phyloP scores from a whole-genome alignment of 2,329 filamentous ascomycete species.

The Onygenales sp. region DNA sequence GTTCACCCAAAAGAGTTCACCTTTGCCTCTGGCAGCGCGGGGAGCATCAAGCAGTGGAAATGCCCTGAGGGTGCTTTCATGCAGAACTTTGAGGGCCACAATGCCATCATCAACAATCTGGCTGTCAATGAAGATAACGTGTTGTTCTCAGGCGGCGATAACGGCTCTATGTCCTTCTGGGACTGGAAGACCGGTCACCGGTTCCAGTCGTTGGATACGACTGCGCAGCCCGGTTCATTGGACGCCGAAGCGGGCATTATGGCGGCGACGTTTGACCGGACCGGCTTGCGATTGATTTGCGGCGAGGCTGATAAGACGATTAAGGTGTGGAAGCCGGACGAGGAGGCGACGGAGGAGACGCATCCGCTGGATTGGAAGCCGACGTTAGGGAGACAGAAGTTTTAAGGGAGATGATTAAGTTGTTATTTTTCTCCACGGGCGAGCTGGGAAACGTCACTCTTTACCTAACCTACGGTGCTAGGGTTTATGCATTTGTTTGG shows the following conservation, averaged over 20 bases:
- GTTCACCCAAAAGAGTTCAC: slow-evolving; percentile 90
- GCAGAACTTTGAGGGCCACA: slow-evolving; percentile 97
- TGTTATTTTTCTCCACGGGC: neutral
- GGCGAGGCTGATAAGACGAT: slow-evolving; percentile 98
- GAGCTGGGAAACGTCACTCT: slow-evolving; percentile 9
- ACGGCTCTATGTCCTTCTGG: slow-evolving; percentile 95
- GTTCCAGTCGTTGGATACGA: slow-evolving; percentile 83
- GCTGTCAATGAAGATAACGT: slow-evolving; percentile 92
- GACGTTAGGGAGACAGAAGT: slow-evolving; percentile 66
- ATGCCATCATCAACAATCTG: slow-evolving; percentile 90
- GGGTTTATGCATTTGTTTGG: slow-evolving; percentile 16
- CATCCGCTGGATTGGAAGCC: slow-evolving; percentile 92
- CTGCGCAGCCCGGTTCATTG: slow-evolving; percentile 84
- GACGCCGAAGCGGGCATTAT: slow-evolving; percentile 94
- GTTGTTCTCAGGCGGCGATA: slow-evolving; percentile 88
- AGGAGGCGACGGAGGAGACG: slow-evolving; percentile 78
- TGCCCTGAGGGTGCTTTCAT: slow-evolving; percentile 97
- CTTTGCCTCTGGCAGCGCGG: slow-evolving; percentile 84
- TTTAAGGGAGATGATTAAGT: slow-evolving; percentile 32
- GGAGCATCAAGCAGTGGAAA: slow-evolving; percentile 98
- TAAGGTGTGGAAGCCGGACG: slow-evolving; percentile 95
- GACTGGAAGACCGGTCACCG: slow-evolving; percentile 96
- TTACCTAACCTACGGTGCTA: slow-evolving; percentile 18
- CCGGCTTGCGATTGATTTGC: slow-evolving; percentile 78
- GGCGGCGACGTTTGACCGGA: slow-evolving; percentile 84